A percentile compares a stretch with the other conserved stretches of the same genome.
phyloP scores from a whole-genome alignment of 2,329 filamentous ascomycete species.

The Clonostachys rosea region DNA sequence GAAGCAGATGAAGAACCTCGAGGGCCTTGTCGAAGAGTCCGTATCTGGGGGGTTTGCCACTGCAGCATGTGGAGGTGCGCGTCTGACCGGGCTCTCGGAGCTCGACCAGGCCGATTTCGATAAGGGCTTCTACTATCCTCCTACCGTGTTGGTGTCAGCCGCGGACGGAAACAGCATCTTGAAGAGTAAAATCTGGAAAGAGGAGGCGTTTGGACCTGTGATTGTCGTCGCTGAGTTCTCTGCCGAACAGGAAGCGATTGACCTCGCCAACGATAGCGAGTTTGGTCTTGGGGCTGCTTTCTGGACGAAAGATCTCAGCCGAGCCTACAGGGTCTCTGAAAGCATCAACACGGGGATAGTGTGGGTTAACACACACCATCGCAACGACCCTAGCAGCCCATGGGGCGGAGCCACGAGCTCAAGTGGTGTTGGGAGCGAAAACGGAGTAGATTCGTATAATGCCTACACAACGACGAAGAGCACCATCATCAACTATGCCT shows the following conservation, averaged over 20 bases:
- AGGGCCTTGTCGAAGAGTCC: constrained; percentile 72
- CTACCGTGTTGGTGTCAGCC: constrained; percentile 62
- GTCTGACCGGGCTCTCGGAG: constrained; percentile 37
- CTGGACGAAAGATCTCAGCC: constrained; percentile 83
- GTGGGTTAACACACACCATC: constrained; percentile 79
- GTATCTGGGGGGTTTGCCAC: constrained; percentile 87
- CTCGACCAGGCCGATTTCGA: constrained; percentile 47
- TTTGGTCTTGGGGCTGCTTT: constrained; percentile 92
- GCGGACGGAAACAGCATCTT: constrained; percentile 49
- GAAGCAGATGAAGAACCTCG: constrained; percentile 64
- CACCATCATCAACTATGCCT: constrained; percentile 65
- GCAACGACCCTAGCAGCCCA: constrained; percentile 67
- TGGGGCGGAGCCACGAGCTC: constrained; percentile 62
- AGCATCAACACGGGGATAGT: constrained; percentile 89
- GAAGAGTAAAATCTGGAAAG: constrained; percentile 68
- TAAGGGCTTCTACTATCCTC: constrained; percentile 71
- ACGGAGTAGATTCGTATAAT: constrained; percentile 60
- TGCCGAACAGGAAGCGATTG: constrained; percentile 63
- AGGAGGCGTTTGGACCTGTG: constrained; percentile 92
- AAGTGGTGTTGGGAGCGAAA: constrained; percentile 69
- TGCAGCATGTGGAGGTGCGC: constrained; percentile 64
- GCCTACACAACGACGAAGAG: constrained; percentile 59
- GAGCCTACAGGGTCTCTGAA: constrained; percentile 72
- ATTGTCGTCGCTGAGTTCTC: constrained; percentile 80
- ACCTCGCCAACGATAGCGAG: constrained; percentile 89